A percentile compares a stretch with the other conserved stretches of the same genome.
These are phyloP conservation scores for Rossbeevera mucosa DNA, from an alignment of 768 basidiomycete species.

Conservation along the genomic window DNA sequence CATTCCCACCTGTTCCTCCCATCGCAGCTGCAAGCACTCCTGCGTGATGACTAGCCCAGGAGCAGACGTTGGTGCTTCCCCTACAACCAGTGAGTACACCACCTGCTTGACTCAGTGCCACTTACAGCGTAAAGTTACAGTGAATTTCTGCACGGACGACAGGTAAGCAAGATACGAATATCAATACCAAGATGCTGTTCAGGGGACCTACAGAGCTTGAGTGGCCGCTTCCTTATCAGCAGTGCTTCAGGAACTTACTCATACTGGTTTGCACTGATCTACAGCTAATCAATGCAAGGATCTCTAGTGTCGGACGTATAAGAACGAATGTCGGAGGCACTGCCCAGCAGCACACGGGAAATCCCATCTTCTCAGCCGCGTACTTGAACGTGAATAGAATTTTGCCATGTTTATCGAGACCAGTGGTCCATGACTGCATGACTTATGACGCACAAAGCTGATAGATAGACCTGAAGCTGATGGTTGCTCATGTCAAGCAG, in stretches of 20 bases:
- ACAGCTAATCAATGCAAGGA: background rate
- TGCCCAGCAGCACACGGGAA: constrained; percentile 11
- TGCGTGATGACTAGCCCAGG: constrained; percentile 1
- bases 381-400: constrained; percentile 12
- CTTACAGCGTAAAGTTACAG: constrained; percentile 9
- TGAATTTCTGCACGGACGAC: constrained; percentile 8
- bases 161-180: constrained; percentile 9
- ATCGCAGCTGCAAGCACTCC: background rate
- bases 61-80: constrained; percentile 6
- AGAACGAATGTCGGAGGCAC: constrained; percentile 5
- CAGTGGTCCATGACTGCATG: background rate
- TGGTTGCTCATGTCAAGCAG: background rate
- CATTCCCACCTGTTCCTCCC: constrained; percentile 4
- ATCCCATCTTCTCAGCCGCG: background rate
- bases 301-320: background rate
- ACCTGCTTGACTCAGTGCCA: background rate
- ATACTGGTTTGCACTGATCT: constrained; percentile 3
- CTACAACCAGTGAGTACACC: background rate
- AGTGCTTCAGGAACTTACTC: constrained; percentile 8
- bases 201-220: constrained; percentile 5
- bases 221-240: background rate
- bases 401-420: constrained; percentile 10
- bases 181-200: background rate
- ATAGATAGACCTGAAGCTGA: background rate
- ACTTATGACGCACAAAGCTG: background rate